Conservation (phyloP, 768 basidiomycete genomes). For the Termitomyces sp. region DNA sequence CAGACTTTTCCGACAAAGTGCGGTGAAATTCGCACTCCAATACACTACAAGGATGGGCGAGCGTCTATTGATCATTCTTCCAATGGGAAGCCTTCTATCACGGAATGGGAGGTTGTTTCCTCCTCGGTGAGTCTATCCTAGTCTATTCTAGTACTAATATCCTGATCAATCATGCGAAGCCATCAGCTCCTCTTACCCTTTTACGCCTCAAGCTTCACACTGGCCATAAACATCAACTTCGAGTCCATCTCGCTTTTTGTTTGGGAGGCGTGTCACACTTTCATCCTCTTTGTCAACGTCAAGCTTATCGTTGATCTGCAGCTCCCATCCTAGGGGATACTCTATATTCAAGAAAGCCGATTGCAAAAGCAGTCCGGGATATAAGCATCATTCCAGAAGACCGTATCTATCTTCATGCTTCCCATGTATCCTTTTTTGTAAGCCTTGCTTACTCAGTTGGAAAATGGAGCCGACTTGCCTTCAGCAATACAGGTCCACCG, state of each 20-base stretch:
- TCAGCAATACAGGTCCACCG: constrained; percentile 47
- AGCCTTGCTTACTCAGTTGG: constrained; percentile 19
- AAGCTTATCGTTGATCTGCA: constrained; percentile 20
- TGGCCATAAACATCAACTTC: constrained; percentile 68
- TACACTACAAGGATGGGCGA: constrained; percentile 46
- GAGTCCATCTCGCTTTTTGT: constrained; percentile 56
- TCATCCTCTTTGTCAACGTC: background rate
- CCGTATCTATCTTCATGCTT: constrained; percentile 61
- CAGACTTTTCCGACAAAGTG: constrained; percentile 38
- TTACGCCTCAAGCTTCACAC: constrained; percentile 55
- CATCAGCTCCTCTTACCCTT: constrained; percentile 50
- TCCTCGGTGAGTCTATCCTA: constrained; percentile 46
- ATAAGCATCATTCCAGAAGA: constrained; percentile 34
- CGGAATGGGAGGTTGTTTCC: constrained; percentile 57
- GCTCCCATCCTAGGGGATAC: constrained; percentile 68
- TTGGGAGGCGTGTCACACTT: constrained; percentile 37
- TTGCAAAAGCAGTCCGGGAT: constrained; percentile 23
- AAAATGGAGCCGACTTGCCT: background rate
- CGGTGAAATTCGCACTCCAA: constrained; percentile 39
- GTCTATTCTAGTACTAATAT: background rate
- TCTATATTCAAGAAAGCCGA: constrained; percentile 39
- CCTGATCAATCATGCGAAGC: constrained; percentile 14
- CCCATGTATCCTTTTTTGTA: constrained; percentile 54
- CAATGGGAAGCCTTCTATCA: constrained; percentile 35
- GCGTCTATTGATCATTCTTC: constrained; percentile 32